phyloP scores from a whole-genome alignment of 2,329 filamentous ascomycete genomes.

The Diaporthe sp. region DNA sequence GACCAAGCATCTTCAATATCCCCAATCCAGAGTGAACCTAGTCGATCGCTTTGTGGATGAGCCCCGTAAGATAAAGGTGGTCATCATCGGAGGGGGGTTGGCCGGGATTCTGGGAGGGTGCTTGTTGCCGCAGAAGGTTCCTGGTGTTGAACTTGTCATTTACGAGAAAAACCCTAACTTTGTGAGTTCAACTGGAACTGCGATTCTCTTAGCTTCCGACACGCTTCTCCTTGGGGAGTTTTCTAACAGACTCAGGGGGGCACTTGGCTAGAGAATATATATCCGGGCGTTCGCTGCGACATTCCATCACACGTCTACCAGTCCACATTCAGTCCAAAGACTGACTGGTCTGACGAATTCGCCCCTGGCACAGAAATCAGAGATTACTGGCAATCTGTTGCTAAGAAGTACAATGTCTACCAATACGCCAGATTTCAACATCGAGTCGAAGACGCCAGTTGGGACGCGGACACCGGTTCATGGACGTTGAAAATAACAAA shows the following conservation, averaged over 20 bases:
- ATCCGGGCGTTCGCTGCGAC: constrained; percentile 74
- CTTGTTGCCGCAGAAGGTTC: constrained; percentile 75
- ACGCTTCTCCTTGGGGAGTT: background rate
- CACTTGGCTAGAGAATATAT: constrained; percentile 66
- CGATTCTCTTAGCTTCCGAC: background rate
- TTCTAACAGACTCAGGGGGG: constrained; percentile 51
- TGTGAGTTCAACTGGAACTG: constrained; percentile 53
- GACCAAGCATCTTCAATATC: constrained; percentile 27
- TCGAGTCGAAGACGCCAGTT: constrained; percentile 65
- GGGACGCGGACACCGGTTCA: constrained; percentile 60
- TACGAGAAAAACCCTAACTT: constrained; percentile 76
- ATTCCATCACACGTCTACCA: constrained; percentile 79
- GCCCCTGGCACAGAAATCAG: constrained; percentile 74
- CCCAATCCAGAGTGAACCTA: constrained; percentile 41
- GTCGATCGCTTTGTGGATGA: constrained; percentile 57
- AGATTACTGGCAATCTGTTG: constrained; percentile 72
- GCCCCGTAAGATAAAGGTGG: constrained; percentile 61
- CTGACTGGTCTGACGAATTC: constrained; percentile 76
- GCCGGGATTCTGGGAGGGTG: constrained; percentile 72
- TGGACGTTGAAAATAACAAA: constrained; percentile 66
- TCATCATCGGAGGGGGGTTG: constrained; percentile 73
- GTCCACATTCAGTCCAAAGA: constrained; percentile 74
- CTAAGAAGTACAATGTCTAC: constrained; percentile 73
- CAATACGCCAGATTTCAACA: constrained; percentile 65
- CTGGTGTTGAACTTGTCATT: constrained; percentile 72